A percentile compares a stretch with the other conserved stretches of the same genome.
Conservation (phyloP, 2,329 filamentous ascomycete species). For the Eurotiales sp. region DNA sequence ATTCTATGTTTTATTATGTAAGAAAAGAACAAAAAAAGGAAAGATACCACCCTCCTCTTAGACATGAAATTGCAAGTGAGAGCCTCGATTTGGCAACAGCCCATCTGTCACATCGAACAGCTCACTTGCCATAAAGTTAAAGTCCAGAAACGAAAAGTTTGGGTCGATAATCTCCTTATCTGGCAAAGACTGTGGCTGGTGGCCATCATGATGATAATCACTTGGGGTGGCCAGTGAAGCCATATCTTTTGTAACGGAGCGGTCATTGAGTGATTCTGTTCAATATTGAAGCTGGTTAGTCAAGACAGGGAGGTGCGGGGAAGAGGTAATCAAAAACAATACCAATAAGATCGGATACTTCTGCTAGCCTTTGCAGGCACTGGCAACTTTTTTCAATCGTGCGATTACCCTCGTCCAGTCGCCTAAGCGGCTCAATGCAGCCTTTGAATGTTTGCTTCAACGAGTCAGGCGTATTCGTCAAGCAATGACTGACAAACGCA, state of each 20-base stretch:
- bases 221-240: not conserved
- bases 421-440: not conserved
- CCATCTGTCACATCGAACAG: slow-evolving; percentile 4
- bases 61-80: not conserved
- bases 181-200: not conserved
- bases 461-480: not conserved
- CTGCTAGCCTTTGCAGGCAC: slow-evolving; percentile 1
- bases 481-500: not conserved
- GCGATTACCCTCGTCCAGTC: slow-evolving; percentile 1
- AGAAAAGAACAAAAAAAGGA: no score
- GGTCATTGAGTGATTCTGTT: not conserved
- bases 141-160: slow-evolving; percentile 2
- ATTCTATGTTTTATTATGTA: no score
- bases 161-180: not conserved
- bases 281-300: not conserved
- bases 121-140: slow-evolving; percentile 3
- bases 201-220: not conserved
- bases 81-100: not conserved
- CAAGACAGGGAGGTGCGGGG: no score
- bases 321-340: no score
- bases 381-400: slow-evolving; percentile 4
- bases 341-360: slow-evolving; percentile 2
- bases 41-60: no score
- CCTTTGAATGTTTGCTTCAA: not conserved
- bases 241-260: not conserved